Percentiles rank a stretch among this genome's conserved stretches.
Conservation (phyloP, 108 stramenopile species). For the Nitzschia palea region DNA sequence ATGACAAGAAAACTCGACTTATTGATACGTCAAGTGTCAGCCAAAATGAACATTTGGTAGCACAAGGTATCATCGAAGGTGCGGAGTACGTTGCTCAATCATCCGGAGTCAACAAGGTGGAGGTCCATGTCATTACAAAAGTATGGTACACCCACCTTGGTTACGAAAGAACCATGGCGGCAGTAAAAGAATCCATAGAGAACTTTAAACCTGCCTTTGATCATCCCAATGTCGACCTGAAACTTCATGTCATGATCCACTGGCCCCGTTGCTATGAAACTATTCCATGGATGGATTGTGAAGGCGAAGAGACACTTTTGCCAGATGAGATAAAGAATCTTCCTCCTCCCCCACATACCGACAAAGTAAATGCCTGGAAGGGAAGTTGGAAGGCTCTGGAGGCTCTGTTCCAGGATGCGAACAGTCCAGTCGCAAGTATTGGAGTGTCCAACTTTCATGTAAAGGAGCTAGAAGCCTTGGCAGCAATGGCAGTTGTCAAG, state of each 20-base stretch:
- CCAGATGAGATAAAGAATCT: constrained; percentile 55
- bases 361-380: constrained; percentile 76
- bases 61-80: constrained; percentile 55
- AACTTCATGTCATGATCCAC: constrained; percentile 77
- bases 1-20: constrained; percentile 49
- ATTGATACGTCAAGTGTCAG: constrained; percentile 80
- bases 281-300: constrained; percentile 86
- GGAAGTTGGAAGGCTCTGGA: constrained; percentile 83
- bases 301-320: constrained; percentile 60
- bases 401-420: constrained; percentile 46
- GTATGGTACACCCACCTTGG: constrained; percentile 92
- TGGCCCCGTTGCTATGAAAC: constrained; percentile 82
- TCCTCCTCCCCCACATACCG: constrained; percentile 72
- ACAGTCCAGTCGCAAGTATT: constrained; percentile 62
- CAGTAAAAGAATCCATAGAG: constrained; percentile 56
- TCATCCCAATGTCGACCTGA: constrained; percentile 41
- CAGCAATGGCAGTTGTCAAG: constrained; percentile 32
- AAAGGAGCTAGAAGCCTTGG: constrained; percentile 62
- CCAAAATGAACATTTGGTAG: constrained; percentile 70
- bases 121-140: constrained; percentile 84
- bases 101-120: constrained; percentile 12
- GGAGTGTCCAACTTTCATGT: constrained; percentile 85
- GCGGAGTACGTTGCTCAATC: constrained; percentile 9
- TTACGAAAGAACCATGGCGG: constrained; percentile 76
- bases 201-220: constrained; percentile 39